Base-by-base conservation (phyloP, 2,329 filamentous ascomycete species). In the Apiospora pterosperma region DNA sequence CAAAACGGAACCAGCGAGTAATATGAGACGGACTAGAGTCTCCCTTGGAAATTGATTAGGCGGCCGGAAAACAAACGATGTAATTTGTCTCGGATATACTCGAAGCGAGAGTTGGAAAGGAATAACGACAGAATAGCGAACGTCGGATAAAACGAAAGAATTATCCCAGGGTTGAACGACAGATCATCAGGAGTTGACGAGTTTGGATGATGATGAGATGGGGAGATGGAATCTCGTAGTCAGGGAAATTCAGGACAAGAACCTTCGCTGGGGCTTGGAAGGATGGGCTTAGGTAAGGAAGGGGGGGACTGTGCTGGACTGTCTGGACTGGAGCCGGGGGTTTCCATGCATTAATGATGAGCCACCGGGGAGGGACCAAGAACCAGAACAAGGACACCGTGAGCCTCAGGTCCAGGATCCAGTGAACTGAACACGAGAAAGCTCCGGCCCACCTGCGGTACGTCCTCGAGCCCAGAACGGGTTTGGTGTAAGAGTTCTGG, bases 121-220 rank as follows among this genome's bases (percentile, higher is more conserved):
- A 55, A 31, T 41, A 61, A 41, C 59, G 34, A 14, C 36, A 38
- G 59, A 28, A 38, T 61, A 61, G 59, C 59, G 59, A 61, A 41
- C 59, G 59, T 21, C 59, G 59, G 59, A 38, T 21, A 41, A 61
- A 25, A 39, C 36, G 28, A 14, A 31, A 19, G 59, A 28, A 61
- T 61, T 61, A 61, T 28, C 36, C 59, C 23, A 41, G 48, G 48
- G 48, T 34, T 55, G 48, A 55, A 55, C 48, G 48, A 34, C 48
- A 55, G 48, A 55, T 31, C 48, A 34, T 55, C 48, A 55, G 48
- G 25, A 55, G 48, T 55, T 55, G 48, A 55, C 48, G 28, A 55
- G 48, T 55, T 55, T 25, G 48, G 48, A 55, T 55, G 48, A 55
- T 55, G 48, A 34, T 55, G 25, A 34, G 48, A 55, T 55, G 48